Conservation (phyloP, 805 yeast genomes). For the Sungouiella blattae region DNA sequence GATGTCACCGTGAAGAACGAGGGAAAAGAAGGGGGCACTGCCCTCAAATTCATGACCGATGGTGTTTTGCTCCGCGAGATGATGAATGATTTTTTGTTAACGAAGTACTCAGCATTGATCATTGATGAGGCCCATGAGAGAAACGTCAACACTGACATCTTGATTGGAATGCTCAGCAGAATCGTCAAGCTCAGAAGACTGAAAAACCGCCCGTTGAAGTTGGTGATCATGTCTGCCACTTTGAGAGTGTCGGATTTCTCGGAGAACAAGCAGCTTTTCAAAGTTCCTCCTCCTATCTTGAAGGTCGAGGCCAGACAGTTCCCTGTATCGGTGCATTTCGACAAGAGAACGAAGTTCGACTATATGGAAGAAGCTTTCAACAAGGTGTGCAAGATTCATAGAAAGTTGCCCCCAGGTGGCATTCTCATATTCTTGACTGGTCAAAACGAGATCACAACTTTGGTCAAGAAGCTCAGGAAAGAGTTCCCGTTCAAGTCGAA, state of each 20-base stretch:
- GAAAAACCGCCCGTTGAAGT: constrained; percentile 61
- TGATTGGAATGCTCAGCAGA: constrained; percentile 92
- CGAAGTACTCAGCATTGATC: constrained; percentile 79
- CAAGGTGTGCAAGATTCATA: constrained; percentile 85
- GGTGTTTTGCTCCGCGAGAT: constrained; percentile 91
- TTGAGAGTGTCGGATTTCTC: constrained; percentile 90
- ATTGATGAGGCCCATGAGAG: constrained; percentile 99
- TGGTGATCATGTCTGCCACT: constrained; percentile 96
- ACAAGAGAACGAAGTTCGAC: constrained; percentile 69
- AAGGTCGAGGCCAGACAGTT: constrained; percentile 90
- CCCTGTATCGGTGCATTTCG: constrained; percentile 91
- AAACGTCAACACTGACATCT: constrained; percentile 90
- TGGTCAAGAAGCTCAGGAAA: constrained; percentile 65
- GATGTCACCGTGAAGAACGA: constrained; percentile 62
- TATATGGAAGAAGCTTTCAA: constrained; percentile 83
- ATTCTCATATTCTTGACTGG: constrained; percentile 91
- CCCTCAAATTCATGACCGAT: constrained; percentile 87
- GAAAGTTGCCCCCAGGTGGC: constrained; percentile 86
- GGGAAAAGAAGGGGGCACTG: constrained; percentile 48
- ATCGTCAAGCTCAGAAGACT: constrained; percentile 67
- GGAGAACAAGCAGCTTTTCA: constrained; percentile 69
- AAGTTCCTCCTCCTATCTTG: constrained; percentile 76
- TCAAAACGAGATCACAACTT: constrained; percentile 79
- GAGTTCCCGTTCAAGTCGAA: constrained; percentile 58
- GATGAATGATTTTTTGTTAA: constrained; percentile 79